Evolutionary conservation across 345 rosid genomes (phyloP), one percentile per base, ranked within the genome.

Genomic region (Eucalyptus sp.): DNA sequence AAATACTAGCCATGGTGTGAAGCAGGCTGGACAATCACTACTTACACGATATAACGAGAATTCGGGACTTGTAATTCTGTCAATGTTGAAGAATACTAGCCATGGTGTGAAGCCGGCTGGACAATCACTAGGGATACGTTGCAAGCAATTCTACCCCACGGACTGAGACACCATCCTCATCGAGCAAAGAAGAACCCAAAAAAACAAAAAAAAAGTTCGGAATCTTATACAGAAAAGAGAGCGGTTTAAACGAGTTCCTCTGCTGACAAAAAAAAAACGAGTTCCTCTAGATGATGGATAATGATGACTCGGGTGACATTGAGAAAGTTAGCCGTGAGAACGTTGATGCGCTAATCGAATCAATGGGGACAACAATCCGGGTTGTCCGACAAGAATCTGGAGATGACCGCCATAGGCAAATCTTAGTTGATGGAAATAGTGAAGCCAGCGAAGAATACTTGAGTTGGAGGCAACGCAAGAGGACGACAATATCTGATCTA

Each of bases 401-500:
- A 24, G 29, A 24, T 24, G 6, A 24, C 62, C 3, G 3, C 27
- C 27, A 0, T 56, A 4, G 3, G 29, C 3, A 0, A 56, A 56
- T 56, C 62, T 56, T 56, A 56, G 1, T 56, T 10, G 62, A 24
- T 56, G 62, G 62, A 56, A 56, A 56, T 56, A 56, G 13, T 56
- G 27, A 24, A 56, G 27, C 13, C 3, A 22, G 6, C 24, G 62
- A 56, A 56, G 62, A 56, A 6, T 56, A 56, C 37, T 41, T 56
- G 12, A 56, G 29, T 24, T 56, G 0, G 62, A 56, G 62, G 62
- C 12, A 18, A 3, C 1, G 4, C 2, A 22, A 0, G 60, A 54
- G 27, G 12, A 56, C 0, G 0, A 22, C 27, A 56, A 56, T 56
- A 24, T 56, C 62, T 56, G 0, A 20, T 56, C 2, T 1, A 3